Base-by-base conservation (phyloP, 345 rosid genomes). In the Microcos paniculata region DNA sequence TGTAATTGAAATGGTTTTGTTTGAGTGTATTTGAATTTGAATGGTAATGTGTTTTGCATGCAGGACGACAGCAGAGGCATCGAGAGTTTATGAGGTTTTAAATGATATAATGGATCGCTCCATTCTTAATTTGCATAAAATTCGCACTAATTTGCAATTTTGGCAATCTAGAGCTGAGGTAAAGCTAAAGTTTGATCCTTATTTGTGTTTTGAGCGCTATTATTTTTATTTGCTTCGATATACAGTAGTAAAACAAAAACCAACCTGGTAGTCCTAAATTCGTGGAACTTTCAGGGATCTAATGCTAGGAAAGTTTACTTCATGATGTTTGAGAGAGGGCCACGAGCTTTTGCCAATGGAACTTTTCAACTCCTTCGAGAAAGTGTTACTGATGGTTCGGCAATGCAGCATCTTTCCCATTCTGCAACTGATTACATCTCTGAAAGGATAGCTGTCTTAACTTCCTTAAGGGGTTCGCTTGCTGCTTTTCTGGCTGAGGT, bases 401-500 rank as follows among this genome's bases (percentile, higher is more conserved):
- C 97, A 33, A 56, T 80, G 79, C 87, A 89, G 76, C 88, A 87
- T 77, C 77, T 90, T 28, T 84, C 78, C 62, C 87, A 79, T 62
- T 86, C 89, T n/a, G 92, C 98, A 42, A 88, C 92, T 31, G 84
- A 81, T 75, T 87, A 90, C 77, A 88, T 95, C 73, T 84, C 84
- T 16, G 91, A 88, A 80, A 91, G 98, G 86, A 84, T 90, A 51
- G 69, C 81, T 78, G 91, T 85, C 61, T 82, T 95, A 62, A 58
- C 86, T 72, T 69, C 81, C 53, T 73, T 91, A 72, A 93, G 93
- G 87, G 83, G 78, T 78, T 85, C 85, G 1, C 86, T 93, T 35
- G 96, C 98, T 80, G 82, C 93, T 23, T 93, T 93, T 78, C 84
- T 95, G 84, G 97, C 98, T 12, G 90, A 93, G 99, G 99, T 94